These are phyloP conservation scores for Bryum argenteum DNA, from an alignment of 225 moss, liverwort and hornwort genomes.

Conservation along the genomic window DNA sequence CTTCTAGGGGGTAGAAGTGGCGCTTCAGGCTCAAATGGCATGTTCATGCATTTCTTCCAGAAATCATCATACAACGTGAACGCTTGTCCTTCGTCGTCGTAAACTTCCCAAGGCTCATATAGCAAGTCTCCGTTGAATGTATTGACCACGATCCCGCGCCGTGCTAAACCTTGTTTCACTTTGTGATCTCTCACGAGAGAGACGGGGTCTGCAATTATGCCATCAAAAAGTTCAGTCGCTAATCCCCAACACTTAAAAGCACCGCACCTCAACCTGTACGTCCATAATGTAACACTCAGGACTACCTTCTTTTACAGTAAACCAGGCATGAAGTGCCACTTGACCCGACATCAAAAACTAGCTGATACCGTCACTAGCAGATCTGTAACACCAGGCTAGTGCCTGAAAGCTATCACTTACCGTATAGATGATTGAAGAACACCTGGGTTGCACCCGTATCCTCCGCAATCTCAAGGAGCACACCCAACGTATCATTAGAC, in stretches of 20 bases:
- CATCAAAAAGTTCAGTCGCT: constrained; percentile 13
- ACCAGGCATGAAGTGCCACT: neutral
- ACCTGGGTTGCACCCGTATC: constrained; percentile 87
- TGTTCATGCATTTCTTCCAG: constrained; percentile 94
- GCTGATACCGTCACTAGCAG: neutral
- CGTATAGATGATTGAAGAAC: constrained; percentile 97
- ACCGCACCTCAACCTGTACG: constrained; percentile 1
- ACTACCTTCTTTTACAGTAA: neutral
- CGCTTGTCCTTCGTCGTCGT: constrained; percentile 86
- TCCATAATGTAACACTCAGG: neutral
- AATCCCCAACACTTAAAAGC: too few relatives aligned
- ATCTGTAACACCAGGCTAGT: neutral
- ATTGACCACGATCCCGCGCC: constrained; percentile 72
- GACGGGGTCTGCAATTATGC: constrained; percentile 74
- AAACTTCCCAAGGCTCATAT: constrained; percentile 99
- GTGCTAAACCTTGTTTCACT: constrained; percentile 88
- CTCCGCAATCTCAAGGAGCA: constrained; percentile 76
- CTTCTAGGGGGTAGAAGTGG: constrained; percentile 83
- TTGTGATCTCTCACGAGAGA: constrained; percentile 98
- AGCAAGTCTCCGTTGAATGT: constrained; percentile 96
- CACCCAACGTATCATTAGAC: constrained; percentile 64
- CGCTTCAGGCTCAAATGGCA: constrained; percentile 93
- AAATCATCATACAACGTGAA: constrained; percentile 82
- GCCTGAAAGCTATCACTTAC: constrained; percentile 49
- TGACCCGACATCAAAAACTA: neutral